phyloP scores from a whole-genome alignment of 345 rosid genomes.

The Carallia brachiata region DNA sequence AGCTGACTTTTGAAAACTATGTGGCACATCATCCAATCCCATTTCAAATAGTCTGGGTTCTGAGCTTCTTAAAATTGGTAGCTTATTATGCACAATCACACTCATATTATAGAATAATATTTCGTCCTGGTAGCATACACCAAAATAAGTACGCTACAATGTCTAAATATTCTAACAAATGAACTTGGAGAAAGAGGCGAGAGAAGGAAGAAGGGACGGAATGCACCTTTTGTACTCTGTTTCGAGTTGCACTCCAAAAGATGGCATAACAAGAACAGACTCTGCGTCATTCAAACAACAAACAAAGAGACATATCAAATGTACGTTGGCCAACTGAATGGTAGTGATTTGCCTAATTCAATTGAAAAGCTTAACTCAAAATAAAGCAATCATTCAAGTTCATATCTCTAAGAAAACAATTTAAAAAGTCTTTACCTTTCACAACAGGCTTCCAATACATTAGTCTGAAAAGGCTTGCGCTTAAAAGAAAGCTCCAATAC shows the following conservation, averaged over 20 bases:
- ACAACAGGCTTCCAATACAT: conserved; percentile 45
- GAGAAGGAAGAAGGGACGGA: not conserved
- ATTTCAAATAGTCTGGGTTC: not conserved
- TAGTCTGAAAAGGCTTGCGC: conserved; percentile 44
- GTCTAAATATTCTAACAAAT: not conserved
- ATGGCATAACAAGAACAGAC: conserved; percentile 70
- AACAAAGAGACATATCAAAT: conserved; percentile 9
- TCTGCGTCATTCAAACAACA: conserved; percentile 48
- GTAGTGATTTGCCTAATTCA: not conserved
- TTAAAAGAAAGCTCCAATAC: conserved; percentile 48
- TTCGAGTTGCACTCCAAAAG: conserved; percentile 81
- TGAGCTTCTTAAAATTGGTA: not conserved
- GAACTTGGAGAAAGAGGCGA: not conserved
- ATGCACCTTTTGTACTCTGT: conserved; percentile 66
- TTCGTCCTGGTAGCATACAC: not conserved
- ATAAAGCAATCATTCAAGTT: not conserved
- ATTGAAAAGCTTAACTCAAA: not conserved
- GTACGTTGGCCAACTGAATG: not conserved
- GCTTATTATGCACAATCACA: not conserved
- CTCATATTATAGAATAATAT: too few relatives aligned
- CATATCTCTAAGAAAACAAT: not conserved
- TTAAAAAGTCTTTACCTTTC: conserved; percentile 48
- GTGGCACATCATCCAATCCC: not conserved
- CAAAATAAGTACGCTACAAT: not conserved
- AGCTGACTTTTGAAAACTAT: not conserved